Conservation (phyloP, 306 rosid species). For the Lathyrus tuberosus region DNA sequence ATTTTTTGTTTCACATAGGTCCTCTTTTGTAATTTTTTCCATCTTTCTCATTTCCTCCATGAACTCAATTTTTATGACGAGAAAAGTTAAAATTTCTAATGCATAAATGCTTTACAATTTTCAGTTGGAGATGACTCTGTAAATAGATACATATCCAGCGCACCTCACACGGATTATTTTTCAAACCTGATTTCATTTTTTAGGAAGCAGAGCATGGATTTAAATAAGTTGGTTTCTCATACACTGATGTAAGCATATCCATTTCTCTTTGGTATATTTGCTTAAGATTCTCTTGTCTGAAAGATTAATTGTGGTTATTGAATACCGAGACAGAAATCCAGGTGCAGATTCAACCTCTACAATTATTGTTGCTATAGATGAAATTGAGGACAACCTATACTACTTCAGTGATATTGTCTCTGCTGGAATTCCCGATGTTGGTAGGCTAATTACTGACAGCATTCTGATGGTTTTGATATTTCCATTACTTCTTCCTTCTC, state of each 20-base stretch:
- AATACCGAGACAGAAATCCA: constrained; percentile 63
- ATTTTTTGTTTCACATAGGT: constrained; percentile 30
- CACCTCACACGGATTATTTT: constrained; percentile 76
- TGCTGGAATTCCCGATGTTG: constrained; percentile 95
- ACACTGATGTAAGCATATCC: constrained; percentile 57
- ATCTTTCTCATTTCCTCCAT: constrained; percentile 27
- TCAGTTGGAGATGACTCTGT: constrained; percentile 95
- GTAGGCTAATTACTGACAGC: constrained; percentile 73
- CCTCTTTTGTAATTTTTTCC: not conserved
- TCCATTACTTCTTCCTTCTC: constrained; percentile 86
- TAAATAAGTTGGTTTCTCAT: constrained; percentile 64
- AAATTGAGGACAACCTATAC: constrained; percentile 93
- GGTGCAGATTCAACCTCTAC: constrained; percentile 60
- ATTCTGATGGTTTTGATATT: constrained; percentile 78
- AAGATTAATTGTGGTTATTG: constrained; percentile 44
- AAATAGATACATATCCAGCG: constrained; percentile 79
- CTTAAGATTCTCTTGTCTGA: constrained; percentile 38
- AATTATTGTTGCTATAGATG: constrained; percentile 74
- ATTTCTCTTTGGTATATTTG: constrained; percentile 15
- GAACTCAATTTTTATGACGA: constrained; percentile 1
- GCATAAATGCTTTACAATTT: constrained; percentile 40
- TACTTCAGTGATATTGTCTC: constrained; percentile 88
- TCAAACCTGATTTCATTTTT: constrained; percentile 75
- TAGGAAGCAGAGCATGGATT: constrained; percentile 72
- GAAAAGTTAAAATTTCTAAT: constrained; percentile 32